Percentiles rank a stretch among this genome's conserved stretches.
These are phyloP conservation scores for Coleophoma cylindrospora DNA, from an alignment of 2,329 filamentous ascomycete genomes.

Conservation along the genomic window DNA sequence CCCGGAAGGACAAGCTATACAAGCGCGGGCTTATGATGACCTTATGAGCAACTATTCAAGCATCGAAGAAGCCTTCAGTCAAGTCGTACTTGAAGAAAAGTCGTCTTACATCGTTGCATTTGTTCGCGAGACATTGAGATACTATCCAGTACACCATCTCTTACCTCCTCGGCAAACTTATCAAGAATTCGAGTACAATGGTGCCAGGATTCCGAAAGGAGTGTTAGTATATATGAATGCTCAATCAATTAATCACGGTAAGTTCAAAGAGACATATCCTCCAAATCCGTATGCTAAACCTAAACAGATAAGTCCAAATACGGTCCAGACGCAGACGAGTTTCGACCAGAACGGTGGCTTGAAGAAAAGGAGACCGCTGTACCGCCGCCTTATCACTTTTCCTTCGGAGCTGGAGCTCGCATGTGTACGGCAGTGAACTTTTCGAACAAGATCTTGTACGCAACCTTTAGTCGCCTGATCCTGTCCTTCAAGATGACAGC, in stretches of 20 bases:
- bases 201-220: not conserved
- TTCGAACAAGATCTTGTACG: constrained; percentile 1
- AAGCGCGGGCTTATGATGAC: constrained; percentile 11
- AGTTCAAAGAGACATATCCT: not conserved
- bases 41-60: constrained; percentile 8
- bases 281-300: not conserved
- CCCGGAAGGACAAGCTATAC: constrained; percentile 9
- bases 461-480: not conserved
- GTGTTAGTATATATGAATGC: not conserved
- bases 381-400: not conserved
- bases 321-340: constrained; percentile 3
- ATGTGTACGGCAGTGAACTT: constrained; percentile 1
- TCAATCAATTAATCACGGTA: not conserved
- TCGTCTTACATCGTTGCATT: constrained; percentile 10
- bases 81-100: constrained; percentile 10
- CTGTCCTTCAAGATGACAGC: constrained; percentile 1
- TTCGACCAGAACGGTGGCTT: constrained; percentile 1
- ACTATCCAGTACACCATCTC: constrained; percentile 9
- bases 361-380: not conserved
- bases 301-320: constrained; percentile 1
- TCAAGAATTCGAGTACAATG: not conserved
- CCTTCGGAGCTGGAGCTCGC: not conserved
- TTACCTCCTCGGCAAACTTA: not conserved
- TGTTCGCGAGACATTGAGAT: constrained; percentile 12
- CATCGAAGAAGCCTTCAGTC: constrained; percentile 9